Base-by-base conservation (phyloP, 228 moss, liverwort and hornwort genomes). In the Sphagnum fallax region DNA sequence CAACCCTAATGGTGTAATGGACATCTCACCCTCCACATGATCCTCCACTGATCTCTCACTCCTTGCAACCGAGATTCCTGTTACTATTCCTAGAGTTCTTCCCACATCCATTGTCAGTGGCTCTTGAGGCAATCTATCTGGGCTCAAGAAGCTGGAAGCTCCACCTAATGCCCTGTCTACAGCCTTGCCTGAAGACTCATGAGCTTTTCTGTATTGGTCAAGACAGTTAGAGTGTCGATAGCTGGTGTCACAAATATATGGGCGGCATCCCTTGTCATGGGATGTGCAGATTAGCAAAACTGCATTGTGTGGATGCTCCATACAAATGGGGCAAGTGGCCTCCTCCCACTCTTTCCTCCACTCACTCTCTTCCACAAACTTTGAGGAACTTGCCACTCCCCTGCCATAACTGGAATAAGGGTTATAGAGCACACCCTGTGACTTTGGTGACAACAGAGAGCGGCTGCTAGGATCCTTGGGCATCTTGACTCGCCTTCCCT, bases 291-390 rank as follows among this genome's bases (percentile, higher is more conserved):
- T 80, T 72, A 97, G 72, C 51, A 97, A 78, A 7, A 97, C 93
- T 5, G 97, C 97, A 75, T 97, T 97, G 76, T 97, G 97, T 5
- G 97, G 97, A 51, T 81, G 90, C 63, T 97, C 97, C 97, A 97
- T 97, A 65, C 97, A 97, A 66, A 97, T 93, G 15, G 97, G 97
- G 72, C 97, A 97, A 47, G 93, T 97, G 10, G 89, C 89, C 67
- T 93, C 97, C 64, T 97, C 97, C 97, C 97, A 97, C 52, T 97
- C 97, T 75, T 90, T 97, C 63, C 91, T 87, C 52, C 93, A 93
- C 75, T 90, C 93, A 61, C 91, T 87, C 55, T 97, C 93, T 61
- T 97, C 93, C 32, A 81, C 77, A 4, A 89, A 91, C 4, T 87
- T 82, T 10, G 93, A 93, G 48, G 87, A 88, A 66, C 88, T 88